Conservation (phyloP, 345 rosid species). For the Trapa incisa region DNA sequence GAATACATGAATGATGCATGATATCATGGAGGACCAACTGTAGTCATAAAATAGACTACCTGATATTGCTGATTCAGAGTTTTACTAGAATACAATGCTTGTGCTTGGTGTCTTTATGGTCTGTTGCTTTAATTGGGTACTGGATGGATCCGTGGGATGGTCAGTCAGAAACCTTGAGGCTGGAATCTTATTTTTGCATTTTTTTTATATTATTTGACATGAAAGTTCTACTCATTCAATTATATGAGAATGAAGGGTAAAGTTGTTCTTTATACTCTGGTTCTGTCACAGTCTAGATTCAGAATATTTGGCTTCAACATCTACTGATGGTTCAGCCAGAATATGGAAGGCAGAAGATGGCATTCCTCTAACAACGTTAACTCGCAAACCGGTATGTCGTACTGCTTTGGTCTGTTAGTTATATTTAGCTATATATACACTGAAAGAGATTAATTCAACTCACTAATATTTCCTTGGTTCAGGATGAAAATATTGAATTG, state of each 20-base stretch:
- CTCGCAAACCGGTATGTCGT: conserved; percentile 53
- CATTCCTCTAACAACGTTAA: conserved; percentile 50
- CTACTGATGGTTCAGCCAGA: conserved; percentile 84
- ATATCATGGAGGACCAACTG: not conserved
- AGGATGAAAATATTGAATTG: conserved; percentile 81
- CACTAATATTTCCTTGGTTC: conserved; percentile 6
- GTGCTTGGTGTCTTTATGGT: not conserved
- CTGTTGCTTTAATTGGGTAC: not conserved
- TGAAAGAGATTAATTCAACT: not conserved
- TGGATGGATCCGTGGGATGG: not conserved
- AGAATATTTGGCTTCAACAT: conserved; percentile 80
- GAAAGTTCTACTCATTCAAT: too few species aligned
- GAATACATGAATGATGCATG: not conserved
- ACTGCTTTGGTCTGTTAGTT: conserved; percentile 2
- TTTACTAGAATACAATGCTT: not conserved
- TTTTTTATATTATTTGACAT: not conserved
- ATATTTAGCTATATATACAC: not conserved
- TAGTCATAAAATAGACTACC: not conserved
- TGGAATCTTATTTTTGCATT: not conserved
- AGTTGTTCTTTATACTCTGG: conserved; percentile 2
- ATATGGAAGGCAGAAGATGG: conserved; percentile 92
- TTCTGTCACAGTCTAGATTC: conserved; percentile 62
- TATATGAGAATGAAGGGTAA: not conserved
- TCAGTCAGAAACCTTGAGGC: not conserved
- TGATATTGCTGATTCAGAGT: not conserved